A percentile compares a stretch with the other conserved stretches of the same genome.
These are phyloP conservation scores for Gossypium raimondii DNA, from an alignment of 345 rosid genomes.

Conservation along the genomic window DNA sequence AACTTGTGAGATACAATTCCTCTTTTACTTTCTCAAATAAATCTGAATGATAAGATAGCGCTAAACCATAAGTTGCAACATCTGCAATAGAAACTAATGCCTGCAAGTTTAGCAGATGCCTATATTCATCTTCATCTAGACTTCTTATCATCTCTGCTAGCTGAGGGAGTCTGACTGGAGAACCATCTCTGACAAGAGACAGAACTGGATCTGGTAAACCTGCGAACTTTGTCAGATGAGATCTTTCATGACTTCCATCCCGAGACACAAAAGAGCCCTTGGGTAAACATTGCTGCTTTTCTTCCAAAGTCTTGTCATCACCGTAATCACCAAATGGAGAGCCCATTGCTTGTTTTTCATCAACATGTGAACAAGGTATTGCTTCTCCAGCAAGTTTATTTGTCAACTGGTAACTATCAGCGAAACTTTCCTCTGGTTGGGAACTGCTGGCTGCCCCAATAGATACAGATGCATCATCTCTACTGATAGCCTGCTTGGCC, in stretches of 20 bases:
- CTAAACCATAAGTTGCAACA: background rate
- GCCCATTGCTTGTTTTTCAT: constrained; percentile 25
- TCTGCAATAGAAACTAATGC: background rate
- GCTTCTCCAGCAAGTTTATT: constrained; percentile 16
- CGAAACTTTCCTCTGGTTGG: constrained; percentile 26
- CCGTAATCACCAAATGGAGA: constrained; percentile 15
- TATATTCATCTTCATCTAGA: constrained; percentile 6
- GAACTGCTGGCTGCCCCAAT: constrained; percentile 18
- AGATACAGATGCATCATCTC: constrained; percentile 27
- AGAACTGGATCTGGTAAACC: background rate
- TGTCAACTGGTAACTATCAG: constrained; percentile 16
- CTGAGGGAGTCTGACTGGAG: constrained; percentile 31
- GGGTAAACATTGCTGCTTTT: constrained; percentile 31
- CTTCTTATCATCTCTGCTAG: constrained; percentile 27
- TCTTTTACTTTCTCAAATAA: constrained; percentile 14
- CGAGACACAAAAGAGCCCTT: constrained; percentile 33
- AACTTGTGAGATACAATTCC: constrained; percentile 12
- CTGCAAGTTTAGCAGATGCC: background rate
- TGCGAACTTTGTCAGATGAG: constrained; percentile 24
- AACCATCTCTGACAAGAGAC: constrained; percentile 7
- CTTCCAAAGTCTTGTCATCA: constrained; percentile 24
- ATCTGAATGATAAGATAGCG: background rate
- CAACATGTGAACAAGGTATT: constrained; percentile 19
- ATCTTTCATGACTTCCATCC: constrained; percentile 31
- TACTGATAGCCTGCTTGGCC: constrained; percentile 26